Percentiles rank a stretch among this genome's conserved stretches.
phyloP scores from a whole-genome alignment of 2,329 filamentous ascomycete species.

The Alternaria infectoria region DNA sequence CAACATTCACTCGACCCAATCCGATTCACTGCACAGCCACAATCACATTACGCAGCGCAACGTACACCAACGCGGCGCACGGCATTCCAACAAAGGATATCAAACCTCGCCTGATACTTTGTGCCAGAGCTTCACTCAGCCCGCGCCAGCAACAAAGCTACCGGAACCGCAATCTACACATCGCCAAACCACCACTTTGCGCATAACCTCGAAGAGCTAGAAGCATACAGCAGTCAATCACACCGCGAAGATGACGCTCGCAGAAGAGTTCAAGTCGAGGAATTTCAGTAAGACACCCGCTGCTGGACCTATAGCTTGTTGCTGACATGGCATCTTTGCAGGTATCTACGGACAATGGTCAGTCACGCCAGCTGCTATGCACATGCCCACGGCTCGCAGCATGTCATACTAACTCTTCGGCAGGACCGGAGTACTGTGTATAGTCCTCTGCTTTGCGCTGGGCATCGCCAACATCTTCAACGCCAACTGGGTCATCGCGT shows the following conservation, averaged over 20 bases:
- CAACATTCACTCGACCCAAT: slow-evolving; percentile 13
- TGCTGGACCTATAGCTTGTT: slow-evolving; percentile 16
- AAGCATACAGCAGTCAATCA: neutral
- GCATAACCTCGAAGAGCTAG: neutral
- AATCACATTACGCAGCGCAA: slow-evolving; percentile 35
- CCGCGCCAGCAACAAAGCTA: slow-evolving; percentile 30
- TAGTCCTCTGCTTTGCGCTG: slow-evolving; percentile 70
- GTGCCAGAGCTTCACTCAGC: slow-evolving; percentile 32
- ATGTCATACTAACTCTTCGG: slow-evolving; percentile 19
- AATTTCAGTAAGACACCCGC: slow-evolving; percentile 65
- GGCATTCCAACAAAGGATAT: slow-evolving; percentile 8
- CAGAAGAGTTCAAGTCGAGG: slow-evolving; percentile 67
- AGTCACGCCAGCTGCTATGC: slow-evolving; percentile 40
- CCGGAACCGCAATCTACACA: slow-evolving; percentile 10
- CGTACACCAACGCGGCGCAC: slow-evolving; percentile 26
- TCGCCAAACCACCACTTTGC: slow-evolving; percentile 9
- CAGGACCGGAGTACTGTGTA: slow-evolving; percentile 65
- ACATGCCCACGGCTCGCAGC: neutral
- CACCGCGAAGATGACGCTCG: slow-evolving; percentile 59
- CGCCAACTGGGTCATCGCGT: slow-evolving; percentile 62
- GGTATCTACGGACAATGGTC: slow-evolving; percentile 75
- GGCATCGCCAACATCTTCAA: slow-evolving; percentile 73
- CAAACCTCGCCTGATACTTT: slow-evolving; percentile 25
- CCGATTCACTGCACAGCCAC: slow-evolving; percentile 38
- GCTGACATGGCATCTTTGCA: slow-evolving; percentile 49